These are phyloP conservation scores for Aspergillus caelatus DNA, from an alignment of 2,329 filamentous ascomycete species.

Conservation along the genomic window DNA sequence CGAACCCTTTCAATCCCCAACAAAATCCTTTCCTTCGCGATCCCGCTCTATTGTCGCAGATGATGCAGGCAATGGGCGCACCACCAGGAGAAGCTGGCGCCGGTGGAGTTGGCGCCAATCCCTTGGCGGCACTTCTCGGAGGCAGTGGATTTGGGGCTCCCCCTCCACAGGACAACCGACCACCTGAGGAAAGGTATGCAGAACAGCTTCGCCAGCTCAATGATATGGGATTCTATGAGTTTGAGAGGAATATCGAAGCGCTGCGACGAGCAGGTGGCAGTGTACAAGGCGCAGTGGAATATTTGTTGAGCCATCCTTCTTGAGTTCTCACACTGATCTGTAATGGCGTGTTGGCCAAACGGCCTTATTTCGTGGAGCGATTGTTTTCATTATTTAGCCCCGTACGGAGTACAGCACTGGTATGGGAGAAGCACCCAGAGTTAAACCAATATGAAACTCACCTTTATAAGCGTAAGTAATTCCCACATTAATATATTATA, in stretches of 20 bases:
- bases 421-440: too few relatives aligned
- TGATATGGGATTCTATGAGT: slow-evolving; percentile 98
- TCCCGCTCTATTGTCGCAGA: slow-evolving; percentile 59
- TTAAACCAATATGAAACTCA: too few relatives aligned
- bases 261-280: slow-evolving; percentile 87
- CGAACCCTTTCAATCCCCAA: slow-evolving; percentile 51
- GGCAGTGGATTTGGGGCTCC: slow-evolving; percentile 48
- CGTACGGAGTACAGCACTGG: too few relatives aligned
- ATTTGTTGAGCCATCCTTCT: slow-evolving; percentile 40
- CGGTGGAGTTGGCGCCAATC: slow-evolving; percentile 43
- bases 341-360: neutral
- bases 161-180: slow-evolving; percentile 75
- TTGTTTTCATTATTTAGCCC: neutral
- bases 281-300: slow-evolving; percentile 73
- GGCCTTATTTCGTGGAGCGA: neutral
- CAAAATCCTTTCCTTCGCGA: slow-evolving; percentile 62
- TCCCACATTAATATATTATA: too few relatives aligned
- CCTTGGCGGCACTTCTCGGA: slow-evolving; percentile 55
- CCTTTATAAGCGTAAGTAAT: too few relatives aligned
- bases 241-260: slow-evolving; percentile 88
- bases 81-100: slow-evolving; percentile 33
- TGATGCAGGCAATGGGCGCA: slow-evolving; percentile 56
- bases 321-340: slow-evolving; percentile 14
- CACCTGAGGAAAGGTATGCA: slow-evolving; percentile 91
- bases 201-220: slow-evolving; percentile 90